Evolutionary conservation across 2,329 filamentous ascomycete genomes (phyloP).

Genomic region (Fusarium keratoplasticum): DNA sequence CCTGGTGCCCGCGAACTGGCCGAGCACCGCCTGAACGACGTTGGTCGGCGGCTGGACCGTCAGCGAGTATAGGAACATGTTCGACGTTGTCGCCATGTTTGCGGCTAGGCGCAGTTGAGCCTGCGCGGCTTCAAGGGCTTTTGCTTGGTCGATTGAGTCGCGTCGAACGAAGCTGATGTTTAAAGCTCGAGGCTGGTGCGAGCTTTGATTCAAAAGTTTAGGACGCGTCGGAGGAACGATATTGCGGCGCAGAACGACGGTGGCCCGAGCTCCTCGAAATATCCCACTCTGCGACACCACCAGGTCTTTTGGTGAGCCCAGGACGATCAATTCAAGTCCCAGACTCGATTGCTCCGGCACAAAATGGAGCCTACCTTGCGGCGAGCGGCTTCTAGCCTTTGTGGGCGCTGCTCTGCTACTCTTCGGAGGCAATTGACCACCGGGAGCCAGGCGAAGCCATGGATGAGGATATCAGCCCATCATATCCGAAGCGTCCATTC

Average conservation of each 20-base stretch:
- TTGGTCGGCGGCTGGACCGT: slow-evolving; percentile 94
- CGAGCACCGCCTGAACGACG: slow-evolving; percentile 89
- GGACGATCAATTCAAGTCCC: slow-evolving; percentile 16
- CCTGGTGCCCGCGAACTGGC: slow-evolving; percentile 95
- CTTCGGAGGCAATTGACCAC: slow-evolving; percentile 46
- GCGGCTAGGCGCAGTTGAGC: slow-evolving; percentile 61
- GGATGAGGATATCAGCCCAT: slow-evolving; percentile 46
- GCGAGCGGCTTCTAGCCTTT: slow-evolving; percentile 53
- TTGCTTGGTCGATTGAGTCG: slow-evolving; percentile 43
- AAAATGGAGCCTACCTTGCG: slow-evolving; percentile 57
- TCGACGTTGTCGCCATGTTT: slow-evolving; percentile 95
- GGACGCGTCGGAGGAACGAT: slow-evolving; percentile 49
- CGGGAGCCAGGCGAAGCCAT: slow-evolving; percentile 38
- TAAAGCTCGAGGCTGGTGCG: slow-evolving; percentile 36
- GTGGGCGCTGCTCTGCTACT: slow-evolving; percentile 54
- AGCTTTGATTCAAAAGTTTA: slow-evolving; percentile 50
- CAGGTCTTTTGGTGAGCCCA: slow-evolving; percentile 27
- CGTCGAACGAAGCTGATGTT: slow-evolving; percentile 41
- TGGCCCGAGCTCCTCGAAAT: slow-evolving; percentile 49
- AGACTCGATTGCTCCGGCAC: slow-evolving; percentile 9
- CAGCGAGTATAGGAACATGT: slow-evolving; percentile 98
- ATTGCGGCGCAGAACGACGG: slow-evolving; percentile 46
- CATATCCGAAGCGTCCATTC: slow-evolving; percentile 47
- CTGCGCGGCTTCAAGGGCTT: slow-evolving; percentile 58
- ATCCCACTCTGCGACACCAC: slow-evolving; percentile 42